Percentiles rank a stretch among this genome's conserved stretches.
Conservation (phyloP, 306 rosid genomes). For the Cicer pinnatifidum region DNA sequence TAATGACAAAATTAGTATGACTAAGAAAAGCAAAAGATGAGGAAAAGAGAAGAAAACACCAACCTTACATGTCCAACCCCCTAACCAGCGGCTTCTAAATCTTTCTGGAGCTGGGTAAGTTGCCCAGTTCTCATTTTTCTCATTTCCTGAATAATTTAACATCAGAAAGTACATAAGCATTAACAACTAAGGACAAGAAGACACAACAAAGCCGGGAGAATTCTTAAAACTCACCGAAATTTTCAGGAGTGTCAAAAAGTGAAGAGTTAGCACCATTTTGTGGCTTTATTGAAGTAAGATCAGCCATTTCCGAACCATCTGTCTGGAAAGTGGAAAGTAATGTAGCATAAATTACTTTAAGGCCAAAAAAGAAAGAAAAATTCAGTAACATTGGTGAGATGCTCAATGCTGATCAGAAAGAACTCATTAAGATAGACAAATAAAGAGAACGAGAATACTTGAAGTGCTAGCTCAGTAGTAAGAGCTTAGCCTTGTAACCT, state of each 20-base stretch:
- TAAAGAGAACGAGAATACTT: constrained; percentile 8
- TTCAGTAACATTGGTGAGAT: constrained; percentile 13
- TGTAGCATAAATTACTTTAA: constrained; percentile 25
- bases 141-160: constrained; percentile 46
- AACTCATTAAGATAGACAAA: constrained; percentile 22
- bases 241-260: constrained; percentile 39
- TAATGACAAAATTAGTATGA: constrained; percentile 4
- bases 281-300: constrained; percentile 44
- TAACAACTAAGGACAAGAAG: constrained; percentile 26
- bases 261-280: constrained; percentile 35
- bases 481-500: too few species aligned
- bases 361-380: constrained; percentile 21
- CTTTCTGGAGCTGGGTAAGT: constrained; percentile 49
- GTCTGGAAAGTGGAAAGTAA: constrained; percentile 59
- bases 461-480: too few species aligned
- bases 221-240: constrained; percentile 52
- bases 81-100: constrained; percentile 86
- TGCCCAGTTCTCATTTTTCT: constrained; percentile 46
- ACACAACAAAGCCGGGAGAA: constrained; percentile 28
- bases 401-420: constrained; percentile 12
- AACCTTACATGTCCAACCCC: constrained; percentile 80
- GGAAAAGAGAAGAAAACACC: constrained; percentile 40
- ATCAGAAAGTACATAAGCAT: constrained; percentile 32
- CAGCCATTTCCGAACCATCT: constrained; percentile 40
- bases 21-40: constrained; percentile 26